Conservation (phyloP, 1,139 yeast genomes). For the Suhomyces anneliseae region DNA sequence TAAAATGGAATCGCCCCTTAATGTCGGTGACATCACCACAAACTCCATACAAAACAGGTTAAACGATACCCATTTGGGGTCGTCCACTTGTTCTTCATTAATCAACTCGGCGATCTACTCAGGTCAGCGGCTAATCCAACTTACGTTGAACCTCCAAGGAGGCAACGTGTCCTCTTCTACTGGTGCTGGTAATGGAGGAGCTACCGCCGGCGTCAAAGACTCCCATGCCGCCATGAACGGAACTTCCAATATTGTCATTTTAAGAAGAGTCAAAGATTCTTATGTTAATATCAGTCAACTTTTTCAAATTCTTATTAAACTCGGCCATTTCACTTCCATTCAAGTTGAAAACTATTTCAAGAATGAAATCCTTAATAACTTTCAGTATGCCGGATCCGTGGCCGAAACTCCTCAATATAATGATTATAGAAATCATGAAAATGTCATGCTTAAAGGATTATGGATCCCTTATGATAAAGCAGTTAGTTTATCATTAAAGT, state of each 20-base stretch:
- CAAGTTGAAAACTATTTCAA: constrained; percentile 33
- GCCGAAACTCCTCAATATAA: constrained; percentile 19
- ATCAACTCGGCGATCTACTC: constrained; percentile 37
- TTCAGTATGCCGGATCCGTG: constrained; percentile 30
- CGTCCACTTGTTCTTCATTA: constrained; percentile 20
- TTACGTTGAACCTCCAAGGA: constrained; percentile 23
- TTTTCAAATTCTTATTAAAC: constrained; percentile 31
- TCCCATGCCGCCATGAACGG: neutral
- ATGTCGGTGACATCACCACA: constrained; percentile 46
- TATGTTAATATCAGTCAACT: constrained; percentile 44
- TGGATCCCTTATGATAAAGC: constrained; percentile 52
- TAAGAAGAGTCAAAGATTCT: constrained; percentile 48
- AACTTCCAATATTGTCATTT: constrained; percentile 21
- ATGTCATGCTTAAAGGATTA: constrained; percentile 31
- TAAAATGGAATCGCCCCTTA: constrained; percentile 47
- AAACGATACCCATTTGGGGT: constrained; percentile 35
- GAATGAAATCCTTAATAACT: constrained; percentile 35
- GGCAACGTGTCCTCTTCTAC: constrained; percentile 5
- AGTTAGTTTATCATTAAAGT: constrained; percentile 39
- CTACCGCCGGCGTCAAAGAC: neutral
- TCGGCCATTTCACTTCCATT: constrained; percentile 25
- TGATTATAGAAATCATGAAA: constrained; percentile 32
- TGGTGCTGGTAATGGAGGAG: too few relatives aligned
- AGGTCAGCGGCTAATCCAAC: constrained; percentile 43
- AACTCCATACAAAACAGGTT: constrained; percentile 41